A percentile compares a stretch with the other conserved stretches of the same genome.
Conservation (phyloP, 257 asterid species). For the Rehmannia glutinosa region DNA sequence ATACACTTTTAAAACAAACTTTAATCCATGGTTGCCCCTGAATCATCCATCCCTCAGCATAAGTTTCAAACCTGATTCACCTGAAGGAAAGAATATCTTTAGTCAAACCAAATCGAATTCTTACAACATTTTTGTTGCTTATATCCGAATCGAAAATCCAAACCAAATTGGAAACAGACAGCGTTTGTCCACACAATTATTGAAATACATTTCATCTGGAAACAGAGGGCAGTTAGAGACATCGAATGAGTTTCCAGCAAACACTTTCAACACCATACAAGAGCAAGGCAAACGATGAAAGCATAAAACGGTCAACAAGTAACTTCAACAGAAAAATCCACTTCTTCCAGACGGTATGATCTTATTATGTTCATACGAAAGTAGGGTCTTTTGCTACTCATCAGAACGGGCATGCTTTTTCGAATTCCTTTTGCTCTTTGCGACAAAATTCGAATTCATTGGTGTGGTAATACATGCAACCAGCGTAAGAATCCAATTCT, state of each 20-base stretch:
- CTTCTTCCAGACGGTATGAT: too few relatives aligned
- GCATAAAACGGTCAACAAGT: background rate
- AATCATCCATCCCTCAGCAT: too few relatives aligned
- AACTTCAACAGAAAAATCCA: too few relatives aligned
- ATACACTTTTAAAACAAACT: too few relatives aligned
- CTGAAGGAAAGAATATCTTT: too few relatives aligned
- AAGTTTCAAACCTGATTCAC: too few relatives aligned
- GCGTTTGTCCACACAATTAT: background rate
- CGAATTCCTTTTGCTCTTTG: too few relatives aligned
- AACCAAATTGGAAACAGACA: background rate
- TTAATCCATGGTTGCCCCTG: too few relatives aligned
- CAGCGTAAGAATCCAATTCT: conserved; percentile 61
- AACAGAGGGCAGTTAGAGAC: too few relatives aligned
- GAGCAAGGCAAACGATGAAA: background rate
- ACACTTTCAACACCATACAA: background rate
- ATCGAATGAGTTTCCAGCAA: background rate
- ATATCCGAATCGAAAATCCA: background rate
- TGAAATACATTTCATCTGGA: background rate
- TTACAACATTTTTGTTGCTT: background rate
- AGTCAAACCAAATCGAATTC: too few relatives aligned
- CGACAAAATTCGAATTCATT: conserved; percentile 66
- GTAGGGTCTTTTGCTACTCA: too few relatives aligned
- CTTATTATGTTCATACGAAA: too few relatives aligned
- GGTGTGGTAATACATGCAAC: conserved; percentile 62
- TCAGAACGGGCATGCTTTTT: conserved; percentile 49